phyloP scores from a whole-genome alignment of 768 basidiomycete species.

The Gautieria morchelliformis region DNA sequence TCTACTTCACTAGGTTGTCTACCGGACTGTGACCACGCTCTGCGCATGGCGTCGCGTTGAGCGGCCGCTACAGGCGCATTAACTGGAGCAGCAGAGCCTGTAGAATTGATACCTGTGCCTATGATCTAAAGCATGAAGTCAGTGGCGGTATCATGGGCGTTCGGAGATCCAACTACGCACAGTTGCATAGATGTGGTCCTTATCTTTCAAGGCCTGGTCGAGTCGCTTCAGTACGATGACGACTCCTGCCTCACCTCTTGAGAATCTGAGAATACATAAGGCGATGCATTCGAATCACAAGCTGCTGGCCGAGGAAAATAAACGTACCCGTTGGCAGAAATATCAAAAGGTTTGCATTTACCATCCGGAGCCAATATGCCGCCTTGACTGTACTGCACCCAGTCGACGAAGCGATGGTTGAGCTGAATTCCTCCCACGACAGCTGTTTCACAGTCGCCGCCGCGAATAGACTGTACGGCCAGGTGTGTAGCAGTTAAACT shows the following conservation, averaged over 20 bases:
- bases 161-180: neutral
- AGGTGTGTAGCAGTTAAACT: conserved; percentile 12
- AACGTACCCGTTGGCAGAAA: conserved; percentile 10
- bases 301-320: neutral
- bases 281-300: neutral
- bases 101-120: conserved; percentile 30
- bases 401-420: conserved; percentile 10
- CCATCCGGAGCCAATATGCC: conserved; percentile 9
- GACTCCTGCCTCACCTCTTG: conserved; percentile 7
- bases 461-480: conserved; percentile 11
- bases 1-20: conserved; percentile 7
- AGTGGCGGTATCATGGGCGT: neutral
- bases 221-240: conserved; percentile 8
- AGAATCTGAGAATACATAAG: neutral
- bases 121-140: conserved; percentile 23
- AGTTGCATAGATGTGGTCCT: conserved; percentile 11
- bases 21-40: conserved; percentile 12
- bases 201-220: conserved; percentile 9
- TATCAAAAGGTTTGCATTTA: conserved; percentile 12
- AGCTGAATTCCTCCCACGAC: conserved; percentile 12
- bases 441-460: conserved; percentile 12
- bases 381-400: conserved; percentile 1
- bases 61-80: conserved; percentile 29
- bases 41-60: conserved; percentile 28
- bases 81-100: conserved; percentile 27